Percentiles rank a stretch among this genome's conserved stretches.
Conservation (phyloP, 2,329 filamentous ascomycete genomes). For the Paraphoma sp. region DNA sequence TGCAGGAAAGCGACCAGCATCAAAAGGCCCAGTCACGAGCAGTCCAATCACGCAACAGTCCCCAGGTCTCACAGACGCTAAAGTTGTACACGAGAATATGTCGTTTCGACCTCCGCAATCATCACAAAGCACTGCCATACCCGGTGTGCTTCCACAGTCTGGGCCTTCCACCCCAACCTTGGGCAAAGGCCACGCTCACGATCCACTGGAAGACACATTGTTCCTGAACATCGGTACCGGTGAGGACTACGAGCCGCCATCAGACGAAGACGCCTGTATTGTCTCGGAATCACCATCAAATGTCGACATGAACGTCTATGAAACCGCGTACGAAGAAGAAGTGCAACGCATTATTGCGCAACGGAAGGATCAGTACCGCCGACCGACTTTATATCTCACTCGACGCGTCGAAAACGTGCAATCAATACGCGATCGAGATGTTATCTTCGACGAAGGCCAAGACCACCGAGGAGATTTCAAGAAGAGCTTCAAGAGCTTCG, state of each 20-base stretch:
- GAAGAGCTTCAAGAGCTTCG: constrained; percentile 43
- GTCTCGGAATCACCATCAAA: constrained; percentile 86
- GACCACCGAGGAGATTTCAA: constrained; percentile 36
- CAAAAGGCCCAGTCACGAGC: constrained; percentile 16
- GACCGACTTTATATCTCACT: constrained; percentile 64
- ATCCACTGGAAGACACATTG: constrained; percentile 68
- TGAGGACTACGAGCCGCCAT: constrained; percentile 49
- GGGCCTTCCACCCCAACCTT: constrained; percentile 36
- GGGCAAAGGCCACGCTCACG: constrained; percentile 66
- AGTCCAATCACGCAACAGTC: constrained; percentile 27
- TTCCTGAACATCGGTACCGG: constrained; percentile 81
- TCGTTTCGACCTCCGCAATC: constrained; percentile 38
- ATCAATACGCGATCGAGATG: constrained; percentile 42
- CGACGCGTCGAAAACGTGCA: constrained; percentile 56
- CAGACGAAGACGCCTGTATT: constrained; percentile 49
- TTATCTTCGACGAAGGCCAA: constrained; percentile 40
- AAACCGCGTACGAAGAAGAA: constrained; percentile 84
- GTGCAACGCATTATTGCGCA: constrained; percentile 70
- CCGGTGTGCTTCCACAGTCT: constrained; percentile 19
- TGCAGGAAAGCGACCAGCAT: constrained; percentile 6
- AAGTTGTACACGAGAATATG: constrained; percentile 39
- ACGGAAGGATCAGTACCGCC: constrained; percentile 48
- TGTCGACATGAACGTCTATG: constrained; percentile 87
- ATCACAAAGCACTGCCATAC: constrained; percentile 25
- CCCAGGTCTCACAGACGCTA: constrained; percentile 24